These are phyloP conservation scores for Binderoboletus segoi DNA, from an alignment of 1,284 basidiomycete genomes.

Conservation along the genomic window DNA sequence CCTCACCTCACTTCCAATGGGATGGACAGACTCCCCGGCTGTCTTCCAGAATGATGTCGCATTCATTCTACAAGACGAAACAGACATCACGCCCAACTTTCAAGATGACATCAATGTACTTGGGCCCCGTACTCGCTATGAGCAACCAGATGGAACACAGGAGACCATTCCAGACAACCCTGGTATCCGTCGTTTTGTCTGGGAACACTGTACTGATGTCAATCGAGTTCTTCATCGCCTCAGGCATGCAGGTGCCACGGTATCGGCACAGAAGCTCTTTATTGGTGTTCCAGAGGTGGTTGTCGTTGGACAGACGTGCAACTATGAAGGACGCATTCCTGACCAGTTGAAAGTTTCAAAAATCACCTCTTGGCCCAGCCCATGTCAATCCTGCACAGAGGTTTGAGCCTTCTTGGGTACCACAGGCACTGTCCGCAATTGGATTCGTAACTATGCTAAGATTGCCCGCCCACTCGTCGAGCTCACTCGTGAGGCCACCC, in stretches of 20 bases:
- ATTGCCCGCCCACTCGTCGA: slow-evolving; percentile 4
- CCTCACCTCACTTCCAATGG: slow-evolving; percentile 38
- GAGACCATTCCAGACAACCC: slow-evolving; percentile 33
- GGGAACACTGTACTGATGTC: slow-evolving; percentile 15
- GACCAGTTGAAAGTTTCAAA: slow-evolving; percentile 7
- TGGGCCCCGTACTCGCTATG: slow-evolving; percentile 15
- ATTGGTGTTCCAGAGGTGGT: too few species aligned
- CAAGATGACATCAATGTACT: slow-evolving; percentile 3
- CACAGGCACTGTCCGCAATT: slow-evolving; percentile 26
- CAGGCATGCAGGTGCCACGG: slow-evolving; percentile 17
- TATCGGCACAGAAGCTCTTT: slow-evolving; percentile 19
- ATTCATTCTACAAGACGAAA: slow-evolving; percentile 39
- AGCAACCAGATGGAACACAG: slow-evolving; percentile 20
- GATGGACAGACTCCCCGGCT: slow-evolving; percentile 37
- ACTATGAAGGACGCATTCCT: slow-evolving; percentile 10
- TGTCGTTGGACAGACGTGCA: slow-evolving; percentile 19
- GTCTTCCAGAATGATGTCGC: slow-evolving; percentile 28
- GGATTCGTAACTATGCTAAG: slow-evolving; percentile 21
- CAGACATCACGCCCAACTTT: slow-evolving; percentile 23
- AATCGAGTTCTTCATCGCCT: slow-evolving; percentile 23
- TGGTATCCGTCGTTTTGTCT: slow-evolving; percentile 27
- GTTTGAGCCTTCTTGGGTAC: slow-evolving; percentile 34
- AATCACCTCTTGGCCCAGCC: not conserved
- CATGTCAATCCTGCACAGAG: slow-evolving; percentile 11
- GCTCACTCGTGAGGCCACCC: not conserved